Evolutionary conservation across 345 rosid genomes (phyloP).

Genomic region (Noccaea bulbosa): DNA sequence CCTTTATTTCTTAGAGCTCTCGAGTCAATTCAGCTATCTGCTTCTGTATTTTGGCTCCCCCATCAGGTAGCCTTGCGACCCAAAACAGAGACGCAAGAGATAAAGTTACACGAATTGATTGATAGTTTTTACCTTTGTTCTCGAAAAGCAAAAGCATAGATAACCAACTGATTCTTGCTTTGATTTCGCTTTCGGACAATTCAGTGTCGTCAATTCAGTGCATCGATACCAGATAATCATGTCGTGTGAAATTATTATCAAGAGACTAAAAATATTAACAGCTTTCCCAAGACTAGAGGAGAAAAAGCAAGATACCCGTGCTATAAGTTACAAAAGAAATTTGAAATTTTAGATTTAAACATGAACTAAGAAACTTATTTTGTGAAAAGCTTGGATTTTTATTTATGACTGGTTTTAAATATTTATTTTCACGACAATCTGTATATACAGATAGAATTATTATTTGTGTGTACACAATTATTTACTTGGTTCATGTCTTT

Average conservation of each 20-base stretch:
- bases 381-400: slow-evolving; percentile 5
- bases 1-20: slow-evolving; percentile 58
- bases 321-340: neutral
- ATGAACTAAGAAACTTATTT: slow-evolving; percentile 16
- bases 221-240: slow-evolving; percentile 26
- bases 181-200: slow-evolving; percentile 69
- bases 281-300: neutral
- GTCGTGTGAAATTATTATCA: slow-evolving; percentile 1
- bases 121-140: slow-evolving; percentile 62
- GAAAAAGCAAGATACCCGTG: neutral
- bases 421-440: slow-evolving; percentile 24
- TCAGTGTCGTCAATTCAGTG: slow-evolving; percentile 61
- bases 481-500: slow-evolving; percentile 27
- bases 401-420: neutral
- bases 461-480: slow-evolving; percentile 13
- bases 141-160: slow-evolving; percentile 51
- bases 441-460: slow-evolving; percentile 32
- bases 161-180: slow-evolving; percentile 66
- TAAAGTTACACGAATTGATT: slow-evolving; percentile 5
- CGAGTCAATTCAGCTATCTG: slow-evolving; percentile 64
- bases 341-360: slow-evolving; percentile 9
- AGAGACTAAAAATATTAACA: slow-evolving; percentile 10
- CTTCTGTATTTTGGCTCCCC: slow-evolving; percentile 70
- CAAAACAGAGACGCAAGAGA: slow-evolving; percentile 3
- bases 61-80: slow-evolving; percentile 74